Conservation (phyloP, 2,329 filamentous ascomycete species). For the Colletotrichum sp. region DNA sequence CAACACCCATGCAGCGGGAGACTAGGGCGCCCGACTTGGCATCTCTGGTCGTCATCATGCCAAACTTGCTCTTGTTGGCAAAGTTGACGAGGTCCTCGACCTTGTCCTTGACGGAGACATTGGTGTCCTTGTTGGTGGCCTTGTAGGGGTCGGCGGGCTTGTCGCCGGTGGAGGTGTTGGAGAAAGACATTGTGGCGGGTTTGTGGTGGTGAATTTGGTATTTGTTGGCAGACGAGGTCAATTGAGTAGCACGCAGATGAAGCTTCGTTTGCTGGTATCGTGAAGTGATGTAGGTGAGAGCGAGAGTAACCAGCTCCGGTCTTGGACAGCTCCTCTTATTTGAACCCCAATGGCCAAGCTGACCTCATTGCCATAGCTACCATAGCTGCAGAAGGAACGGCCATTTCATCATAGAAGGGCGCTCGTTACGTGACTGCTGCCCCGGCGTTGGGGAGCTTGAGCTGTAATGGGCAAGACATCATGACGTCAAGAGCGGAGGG, state of each 20-base stretch:
- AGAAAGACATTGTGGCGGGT: constrained; percentile 40
- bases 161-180: constrained; percentile 65
- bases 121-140: constrained; percentile 69
- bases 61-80: constrained; percentile 77
- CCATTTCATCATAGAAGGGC: constrained; percentile 19
- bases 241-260: too few relatives aligned
- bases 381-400: constrained; percentile 4
- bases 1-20: constrained; percentile 86
- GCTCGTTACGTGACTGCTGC: not conserved
- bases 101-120: constrained; percentile 72
- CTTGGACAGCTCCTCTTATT: not conserved
- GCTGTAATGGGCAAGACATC: constrained; percentile 14
- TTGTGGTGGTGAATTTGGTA: not conserved
- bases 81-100: constrained; percentile 76
- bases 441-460: not conserved
- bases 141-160: constrained; percentile 80
- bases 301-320: too few relatives aligned
- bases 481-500: constrained; percentile 19
- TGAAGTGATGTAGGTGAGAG: not conserved
- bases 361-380: constrained; percentile 12
- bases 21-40: constrained; percentile 69
- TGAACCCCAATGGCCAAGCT: constrained; percentile 7
- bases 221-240: not conserved
- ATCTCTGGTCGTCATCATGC: constrained; percentile 85
- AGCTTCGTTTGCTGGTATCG: not conserved